phyloP scores from a whole-genome alignment of 805 yeast species.

The Nakazawaea ernobii region DNA sequence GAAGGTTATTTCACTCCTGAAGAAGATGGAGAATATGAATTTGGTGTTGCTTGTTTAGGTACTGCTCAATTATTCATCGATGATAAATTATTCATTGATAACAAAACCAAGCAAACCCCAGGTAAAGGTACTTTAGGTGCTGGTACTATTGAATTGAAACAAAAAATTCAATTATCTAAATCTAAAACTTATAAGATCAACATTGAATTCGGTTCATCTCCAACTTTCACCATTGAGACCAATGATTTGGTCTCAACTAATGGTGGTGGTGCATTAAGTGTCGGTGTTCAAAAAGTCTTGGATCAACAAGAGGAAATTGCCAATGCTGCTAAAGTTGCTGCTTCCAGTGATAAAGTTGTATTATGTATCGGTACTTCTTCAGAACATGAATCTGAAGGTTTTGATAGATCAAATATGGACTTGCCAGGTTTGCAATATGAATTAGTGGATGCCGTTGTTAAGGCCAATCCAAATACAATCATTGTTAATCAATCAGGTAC shows the following conservation, averaged over 20 bases:
- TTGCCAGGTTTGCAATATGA: constrained; percentile 44
- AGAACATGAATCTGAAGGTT: constrained; percentile 59
- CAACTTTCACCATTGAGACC: constrained; percentile 25
- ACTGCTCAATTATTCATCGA: constrained; percentile 37
- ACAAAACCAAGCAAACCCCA: constrained; percentile 33
- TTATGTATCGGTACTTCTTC: constrained; percentile 44
- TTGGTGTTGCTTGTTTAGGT: constrained; percentile 36
- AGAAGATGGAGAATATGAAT: constrained; percentile 31
- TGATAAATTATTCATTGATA: constrained; percentile 37
- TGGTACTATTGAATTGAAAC: constrained; percentile 33
- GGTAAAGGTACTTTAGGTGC: constrained; percentile 38
- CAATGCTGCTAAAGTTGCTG: constrained; percentile 44
- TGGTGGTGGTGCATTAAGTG: constrained; percentile 30
- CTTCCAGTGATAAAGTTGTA: constrained; percentile 45
- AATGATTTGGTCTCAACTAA: constrained; percentile 18
- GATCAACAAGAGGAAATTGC: constrained; percentile 26
- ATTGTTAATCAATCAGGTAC: constrained; percentile 57
- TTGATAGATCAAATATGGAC: constrained; percentile 44
- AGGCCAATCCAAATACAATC: constrained; percentile 44
- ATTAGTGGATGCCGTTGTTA: constrained; percentile 36
- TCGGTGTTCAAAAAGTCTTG: constrained; percentile 27
- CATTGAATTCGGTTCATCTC: constrained; percentile 37
- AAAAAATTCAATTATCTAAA: constrained; percentile 22
- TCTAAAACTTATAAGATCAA: constrained; percentile 29
- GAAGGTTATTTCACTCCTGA: constrained; percentile 33